Conservation (phyloP, 768 basidiomycete species). For the Boletus vermiculosoides region DNA sequence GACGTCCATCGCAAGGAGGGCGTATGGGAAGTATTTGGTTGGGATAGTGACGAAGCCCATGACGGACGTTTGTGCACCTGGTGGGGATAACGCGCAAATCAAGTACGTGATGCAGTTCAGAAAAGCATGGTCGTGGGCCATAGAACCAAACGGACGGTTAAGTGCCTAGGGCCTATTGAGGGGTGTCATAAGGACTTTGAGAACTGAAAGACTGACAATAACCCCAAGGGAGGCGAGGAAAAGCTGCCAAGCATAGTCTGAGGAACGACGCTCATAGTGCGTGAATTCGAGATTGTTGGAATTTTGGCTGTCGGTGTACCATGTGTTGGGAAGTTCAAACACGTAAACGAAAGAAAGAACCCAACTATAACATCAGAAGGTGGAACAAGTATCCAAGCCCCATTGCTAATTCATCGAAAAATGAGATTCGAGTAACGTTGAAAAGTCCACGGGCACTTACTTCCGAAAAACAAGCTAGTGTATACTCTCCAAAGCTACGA, state of each 20-base stretch:
- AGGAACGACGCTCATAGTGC: constrained; percentile 56
- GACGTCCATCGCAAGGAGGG: constrained; percentile 70
- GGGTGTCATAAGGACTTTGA: neutral
- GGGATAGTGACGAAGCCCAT: constrained; percentile 80
- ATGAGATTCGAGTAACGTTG: neutral
- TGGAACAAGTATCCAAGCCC: constrained; percentile 40
- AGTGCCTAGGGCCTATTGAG: constrained; percentile 36
- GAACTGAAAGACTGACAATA: constrained; percentile 46
- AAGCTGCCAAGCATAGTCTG: constrained; percentile 78
- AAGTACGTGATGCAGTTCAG: constrained; percentile 69
- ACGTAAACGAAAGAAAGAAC: constrained; percentile 5
- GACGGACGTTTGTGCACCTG: constrained; percentile 66
- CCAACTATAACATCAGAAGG: constrained; percentile 44
- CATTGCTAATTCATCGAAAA: constrained; percentile 19
- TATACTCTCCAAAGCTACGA: constrained; percentile 68
- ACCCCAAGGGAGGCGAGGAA: constrained; percentile 53
- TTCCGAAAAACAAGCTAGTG: constrained; percentile 73
- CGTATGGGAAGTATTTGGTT: constrained; percentile 69
- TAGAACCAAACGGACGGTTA: constrained; percentile 59
- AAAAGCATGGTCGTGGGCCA: constrained; percentile 62
- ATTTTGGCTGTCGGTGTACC: constrained; percentile 50
- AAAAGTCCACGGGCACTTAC: constrained; percentile 32
- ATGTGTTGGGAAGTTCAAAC: neutral
- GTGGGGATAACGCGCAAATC: constrained; percentile 61
- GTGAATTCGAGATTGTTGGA: constrained; percentile 62